Evolutionary conservation across 2,329 filamentous ascomycete species (phyloP).

Genomic region (Cladosporium sp.): DNA sequence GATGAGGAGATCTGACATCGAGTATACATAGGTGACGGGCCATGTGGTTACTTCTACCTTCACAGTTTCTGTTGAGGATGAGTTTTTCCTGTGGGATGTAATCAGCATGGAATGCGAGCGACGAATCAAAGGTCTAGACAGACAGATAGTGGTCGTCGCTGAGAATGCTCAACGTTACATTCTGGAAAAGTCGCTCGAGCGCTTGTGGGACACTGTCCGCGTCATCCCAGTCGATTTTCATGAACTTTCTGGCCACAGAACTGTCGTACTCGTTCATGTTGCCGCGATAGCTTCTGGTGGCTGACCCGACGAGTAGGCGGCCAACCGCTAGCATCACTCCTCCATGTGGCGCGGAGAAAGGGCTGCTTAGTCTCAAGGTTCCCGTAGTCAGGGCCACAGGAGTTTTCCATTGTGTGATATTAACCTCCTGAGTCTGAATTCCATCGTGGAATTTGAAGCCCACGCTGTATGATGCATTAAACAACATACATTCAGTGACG

Average conservation of each 20-base stretch:
- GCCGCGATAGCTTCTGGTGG: background rate
- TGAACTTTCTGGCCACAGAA: background rate
- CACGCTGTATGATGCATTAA: background rate
- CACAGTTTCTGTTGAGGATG: background rate
- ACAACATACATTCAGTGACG: background rate
- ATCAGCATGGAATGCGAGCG: too few species aligned
- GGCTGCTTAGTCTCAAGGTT: too few species aligned
- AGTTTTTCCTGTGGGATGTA: background rate
- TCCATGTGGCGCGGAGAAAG: too few species aligned
- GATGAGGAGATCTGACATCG: background rate
- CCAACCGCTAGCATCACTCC: too few species aligned
- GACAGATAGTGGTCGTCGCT: background rate
- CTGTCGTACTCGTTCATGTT: background rate
- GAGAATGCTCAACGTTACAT: background rate
- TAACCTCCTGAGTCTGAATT: background rate
- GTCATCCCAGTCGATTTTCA: background rate
- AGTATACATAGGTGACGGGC: conserved; percentile 2
- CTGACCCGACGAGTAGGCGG: too few species aligned
- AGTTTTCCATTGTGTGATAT: background rate
- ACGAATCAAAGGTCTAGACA: background rate
- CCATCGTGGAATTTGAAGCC: background rate
- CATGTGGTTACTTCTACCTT: background rate
- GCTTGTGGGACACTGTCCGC: background rate
- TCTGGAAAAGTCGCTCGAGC: background rate
- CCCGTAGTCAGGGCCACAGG: too few species aligned